A percentile compares a stretch with the other conserved stretches of the same genome.
These are phyloP conservation scores for Coemansia sp. DNA, from an alignment of 192 early-diverging fungal species.

Conservation along the genomic window DNA sequence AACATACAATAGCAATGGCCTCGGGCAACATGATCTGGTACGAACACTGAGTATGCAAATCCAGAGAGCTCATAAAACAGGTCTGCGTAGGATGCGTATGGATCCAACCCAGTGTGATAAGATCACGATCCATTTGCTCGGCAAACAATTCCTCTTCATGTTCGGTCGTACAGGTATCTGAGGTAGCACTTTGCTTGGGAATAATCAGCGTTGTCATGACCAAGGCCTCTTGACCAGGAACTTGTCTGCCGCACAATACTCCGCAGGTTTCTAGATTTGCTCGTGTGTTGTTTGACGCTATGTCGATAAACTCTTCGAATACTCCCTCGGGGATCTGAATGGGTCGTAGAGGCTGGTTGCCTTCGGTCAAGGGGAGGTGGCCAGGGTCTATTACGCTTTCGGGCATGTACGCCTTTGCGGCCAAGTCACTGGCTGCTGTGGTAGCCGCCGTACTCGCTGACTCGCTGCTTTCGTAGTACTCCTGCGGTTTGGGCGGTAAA, in stretches of 20 bases:
- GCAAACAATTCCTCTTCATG: slow-evolving; percentile 84
- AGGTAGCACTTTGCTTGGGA: slow-evolving; percentile 85
- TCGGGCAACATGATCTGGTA: slow-evolving; percentile 90
- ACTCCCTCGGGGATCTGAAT: slow-evolving; percentile 65
- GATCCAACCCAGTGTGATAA: slow-evolving; percentile 88
- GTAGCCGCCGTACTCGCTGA: neutral
- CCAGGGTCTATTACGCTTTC: slow-evolving; percentile 24
- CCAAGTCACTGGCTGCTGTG: neutral
- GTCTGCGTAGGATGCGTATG: slow-evolving; percentile 93
- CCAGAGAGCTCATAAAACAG: slow-evolving; percentile 90
- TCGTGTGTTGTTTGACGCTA: slow-evolving; percentile 68
- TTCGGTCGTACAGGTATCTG: slow-evolving; percentile 77
- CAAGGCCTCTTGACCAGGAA: slow-evolving; percentile 37
- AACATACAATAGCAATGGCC: slow-evolving; percentile 88
- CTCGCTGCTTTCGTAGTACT: slow-evolving; percentile 15
- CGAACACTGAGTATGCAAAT: slow-evolving; percentile 87
- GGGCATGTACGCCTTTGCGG: slow-evolving; percentile 24
- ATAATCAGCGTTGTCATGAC: slow-evolving; percentile 74
- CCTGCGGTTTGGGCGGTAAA: slow-evolving; percentile 45
- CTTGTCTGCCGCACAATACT: slow-evolving; percentile 72
- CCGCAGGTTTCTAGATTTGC: slow-evolving; percentile 88
- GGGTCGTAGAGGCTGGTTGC: slow-evolving; percentile 61
- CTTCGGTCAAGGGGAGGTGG: slow-evolving; percentile 51
- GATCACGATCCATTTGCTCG: slow-evolving; percentile 65
- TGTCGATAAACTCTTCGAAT: slow-evolving; percentile 63